phyloP scores from a whole-genome alignment of 148 eudicot genomes.

The Camellia granthamiana region DNA sequence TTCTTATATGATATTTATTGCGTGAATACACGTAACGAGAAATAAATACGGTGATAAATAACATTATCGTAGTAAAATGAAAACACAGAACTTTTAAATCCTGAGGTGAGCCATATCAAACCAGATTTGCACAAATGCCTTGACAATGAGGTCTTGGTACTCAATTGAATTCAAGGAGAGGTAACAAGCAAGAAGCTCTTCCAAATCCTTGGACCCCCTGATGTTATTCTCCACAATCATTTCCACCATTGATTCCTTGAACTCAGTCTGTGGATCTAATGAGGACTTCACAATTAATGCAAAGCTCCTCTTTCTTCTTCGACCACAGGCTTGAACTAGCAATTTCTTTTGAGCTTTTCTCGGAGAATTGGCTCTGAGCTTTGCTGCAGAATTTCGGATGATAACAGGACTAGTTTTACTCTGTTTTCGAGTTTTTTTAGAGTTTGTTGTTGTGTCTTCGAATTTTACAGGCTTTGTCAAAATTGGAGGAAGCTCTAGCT shows the following conservation, averaged over 20 bases:
- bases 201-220: slow-evolving; percentile 47
- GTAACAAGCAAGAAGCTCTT: slow-evolving; percentile 68
- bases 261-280: slow-evolving; percentile 50
- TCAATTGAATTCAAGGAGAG: slow-evolving; percentile 50
- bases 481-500: slow-evolving; percentile 46
- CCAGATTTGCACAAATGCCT: slow-evolving; percentile 69
- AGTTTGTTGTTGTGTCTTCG: background rate
- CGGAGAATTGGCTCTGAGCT: slow-evolving; percentile 31
- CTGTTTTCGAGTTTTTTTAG: slow-evolving; percentile 8
- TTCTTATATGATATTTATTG: no score
- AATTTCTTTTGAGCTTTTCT: slow-evolving; percentile 23
- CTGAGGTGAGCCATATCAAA: slow-evolving; percentile 29
- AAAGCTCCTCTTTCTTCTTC: slow-evolving; percentile 33
- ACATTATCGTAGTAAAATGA: background rate
- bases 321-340: slow-evolving; percentile 4
- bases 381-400: slow-evolving; percentile 25
- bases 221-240: slow-evolving; percentile 62
- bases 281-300: slow-evolving; percentile 55
- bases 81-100: background rate
- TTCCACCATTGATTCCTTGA: slow-evolving; percentile 66
- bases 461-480: slow-evolving; percentile 31
- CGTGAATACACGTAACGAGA: no score
- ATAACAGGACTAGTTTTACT: background rate
- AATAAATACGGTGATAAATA: no score
- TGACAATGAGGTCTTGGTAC: slow-evolving; percentile 58